Conservation (phyloP, 2,329 filamentous ascomycete genomes). For the Aquanectria penicillioides region DNA sequence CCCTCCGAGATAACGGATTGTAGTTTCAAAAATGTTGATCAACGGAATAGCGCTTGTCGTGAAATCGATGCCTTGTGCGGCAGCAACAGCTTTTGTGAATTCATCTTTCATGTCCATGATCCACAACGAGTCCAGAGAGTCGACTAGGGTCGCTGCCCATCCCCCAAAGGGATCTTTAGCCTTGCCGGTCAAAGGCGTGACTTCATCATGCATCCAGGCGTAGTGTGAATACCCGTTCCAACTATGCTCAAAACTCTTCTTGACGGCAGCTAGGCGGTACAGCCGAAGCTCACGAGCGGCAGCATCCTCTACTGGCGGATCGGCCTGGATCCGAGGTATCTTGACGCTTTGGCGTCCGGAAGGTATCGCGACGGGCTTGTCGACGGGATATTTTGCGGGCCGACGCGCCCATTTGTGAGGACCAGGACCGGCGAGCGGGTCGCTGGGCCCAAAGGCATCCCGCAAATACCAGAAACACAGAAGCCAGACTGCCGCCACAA, state of each 20-base stretch:
- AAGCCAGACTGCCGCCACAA: conserved; percentile 35
- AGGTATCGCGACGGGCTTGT: conserved; percentile 46
- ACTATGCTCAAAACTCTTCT: conserved; percentile 61
- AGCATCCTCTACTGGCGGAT: conserved; percentile 44
- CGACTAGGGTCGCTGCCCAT: conserved; percentile 72
- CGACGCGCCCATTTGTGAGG: conserved; percentile 37
- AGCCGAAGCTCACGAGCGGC: conserved; percentile 44
- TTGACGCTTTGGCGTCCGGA: conserved; percentile 37
- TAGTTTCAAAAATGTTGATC: conserved; percentile 75
- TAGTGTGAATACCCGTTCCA: conserved; percentile 69
- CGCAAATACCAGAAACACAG: conserved; percentile 40
- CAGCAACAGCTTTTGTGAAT: conserved; percentile 69
- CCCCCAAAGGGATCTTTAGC: conserved; percentile 68
- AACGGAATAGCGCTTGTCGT: conserved; percentile 54
- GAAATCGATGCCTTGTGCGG: conserved; percentile 68
- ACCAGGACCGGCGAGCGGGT: conserved; percentile 37
- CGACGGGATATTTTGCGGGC: conserved; percentile 36
- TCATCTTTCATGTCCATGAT: conserved; percentile 73
- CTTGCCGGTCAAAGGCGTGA: conserved; percentile 63
- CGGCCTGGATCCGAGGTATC: conserved; percentile 44
- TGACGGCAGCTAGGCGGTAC: conserved; percentile 55
- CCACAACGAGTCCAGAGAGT: conserved; percentile 74
- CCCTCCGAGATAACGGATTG: conserved; percentile 74
- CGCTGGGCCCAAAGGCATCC: conserved; percentile 32
- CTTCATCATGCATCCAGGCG: conserved; percentile 72